Evolutionary conservation across 2,329 filamentous ascomycete species (phyloP).

Genomic region (Niveomyces coronatus): DNA sequence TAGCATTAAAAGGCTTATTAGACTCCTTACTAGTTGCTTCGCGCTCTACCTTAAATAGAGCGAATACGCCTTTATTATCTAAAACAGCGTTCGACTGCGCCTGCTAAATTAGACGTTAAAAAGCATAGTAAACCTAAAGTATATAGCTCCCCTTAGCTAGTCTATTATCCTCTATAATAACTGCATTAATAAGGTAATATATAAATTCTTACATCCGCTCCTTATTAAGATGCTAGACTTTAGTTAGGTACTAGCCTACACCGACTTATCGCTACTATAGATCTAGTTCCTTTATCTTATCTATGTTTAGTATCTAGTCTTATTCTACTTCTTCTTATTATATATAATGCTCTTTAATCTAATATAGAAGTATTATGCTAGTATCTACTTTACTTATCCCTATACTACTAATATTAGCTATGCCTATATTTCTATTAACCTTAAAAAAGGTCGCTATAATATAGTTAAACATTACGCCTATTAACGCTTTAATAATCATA

Average conservation of each 20-base stretch:
- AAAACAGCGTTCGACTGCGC: not conserved
- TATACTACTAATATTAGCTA: not conserved
- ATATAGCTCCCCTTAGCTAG: not conserved
- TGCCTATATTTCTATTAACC: not conserved
- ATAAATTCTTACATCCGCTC: not conserved
- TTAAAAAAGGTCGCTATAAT: not conserved
- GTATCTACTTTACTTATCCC: not conserved
- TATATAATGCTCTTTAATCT: not conserved
- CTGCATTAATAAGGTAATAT: not conserved
- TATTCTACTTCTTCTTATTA: not conserved
- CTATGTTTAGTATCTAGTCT: not conserved
- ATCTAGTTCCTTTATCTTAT: not conserved
- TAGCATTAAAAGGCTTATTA: not conserved
- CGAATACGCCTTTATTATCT: not conserved
- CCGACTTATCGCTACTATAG: not conserved
- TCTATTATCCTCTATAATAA: not conserved
- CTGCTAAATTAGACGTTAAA: not conserved
- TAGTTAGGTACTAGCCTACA: not conserved
- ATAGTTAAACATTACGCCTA: too few species aligned
- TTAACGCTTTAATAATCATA: too few species aligned
- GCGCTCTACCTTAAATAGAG: not conserved
- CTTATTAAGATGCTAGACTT: not conserved
- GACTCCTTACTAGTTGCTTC: not conserved
- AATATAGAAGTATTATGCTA: not conserved
- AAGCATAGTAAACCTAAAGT: not conserved